Percentiles rank a stretch among this genome's conserved stretches.
These are phyloP conservation scores for Trichoderma gracile DNA, from an alignment of 2,329 filamentous ascomycete genomes.

Conservation along the genomic window DNA sequence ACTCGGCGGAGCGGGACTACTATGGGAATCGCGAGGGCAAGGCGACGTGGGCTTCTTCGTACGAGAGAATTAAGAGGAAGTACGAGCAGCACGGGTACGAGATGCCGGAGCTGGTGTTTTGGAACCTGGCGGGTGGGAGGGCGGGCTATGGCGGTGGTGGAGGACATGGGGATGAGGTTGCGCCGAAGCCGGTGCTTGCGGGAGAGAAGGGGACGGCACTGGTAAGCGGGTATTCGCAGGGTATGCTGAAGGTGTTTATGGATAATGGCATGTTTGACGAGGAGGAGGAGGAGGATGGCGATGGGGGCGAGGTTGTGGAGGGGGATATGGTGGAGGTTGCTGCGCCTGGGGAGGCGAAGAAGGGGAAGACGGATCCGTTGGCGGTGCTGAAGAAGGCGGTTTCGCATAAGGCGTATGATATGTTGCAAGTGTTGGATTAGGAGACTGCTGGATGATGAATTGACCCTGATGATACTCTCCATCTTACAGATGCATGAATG, in stretches of 20 bases:
- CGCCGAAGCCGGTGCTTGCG: conserved; percentile 52
- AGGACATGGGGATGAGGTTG: conserved; percentile 34
- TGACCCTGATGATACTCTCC: not conserved
- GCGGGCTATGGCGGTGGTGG: conserved; percentile 30
- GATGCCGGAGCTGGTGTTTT: conserved; percentile 61
- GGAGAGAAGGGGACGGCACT: conserved; percentile 49
- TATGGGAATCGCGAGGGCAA: accelerated
- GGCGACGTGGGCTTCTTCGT: conserved; percentile 46
- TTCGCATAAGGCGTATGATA: conserved; percentile 54
- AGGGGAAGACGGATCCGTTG: conserved; percentile 47
- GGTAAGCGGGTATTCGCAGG: conserved; percentile 59
- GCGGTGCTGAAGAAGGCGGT: conserved; percentile 52
- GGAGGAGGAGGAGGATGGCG: conserved; percentile 27
- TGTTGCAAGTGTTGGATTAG: conserved; percentile 58
- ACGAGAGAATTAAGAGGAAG: conserved; percentile 49
- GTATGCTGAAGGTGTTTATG: conserved; percentile 58
- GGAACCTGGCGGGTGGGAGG: conserved; percentile 55
- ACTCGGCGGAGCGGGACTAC: conserved; percentile 37
- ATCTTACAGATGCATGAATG: not conserved
- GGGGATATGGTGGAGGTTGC: not conserved
- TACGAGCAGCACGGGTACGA: conserved; percentile 55
- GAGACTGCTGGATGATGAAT: not conserved
- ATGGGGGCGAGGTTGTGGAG: conserved; percentile 2
- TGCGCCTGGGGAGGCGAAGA: conserved; percentile 35
- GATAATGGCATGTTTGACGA: conserved; percentile 51